A percentile compares a stretch with the other conserved stretches of the same genome.
phyloP scores from a whole-genome alignment of 169 alveolate genomes.

The Miamiensis avidus region DNA sequence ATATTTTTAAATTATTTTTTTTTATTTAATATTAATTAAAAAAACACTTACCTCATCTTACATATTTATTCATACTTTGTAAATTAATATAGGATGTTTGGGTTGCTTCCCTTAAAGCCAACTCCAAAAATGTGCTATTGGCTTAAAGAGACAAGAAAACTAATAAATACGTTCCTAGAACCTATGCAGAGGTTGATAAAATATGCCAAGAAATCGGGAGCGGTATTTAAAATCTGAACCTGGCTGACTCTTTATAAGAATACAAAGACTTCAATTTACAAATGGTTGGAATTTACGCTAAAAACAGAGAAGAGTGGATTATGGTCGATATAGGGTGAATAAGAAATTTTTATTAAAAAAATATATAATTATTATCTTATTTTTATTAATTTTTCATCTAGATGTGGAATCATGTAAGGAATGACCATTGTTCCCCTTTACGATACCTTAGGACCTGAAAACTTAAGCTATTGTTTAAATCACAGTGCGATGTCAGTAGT shows the following conservation, averaged over 20 bases:
- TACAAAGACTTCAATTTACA: constrained; percentile 15
- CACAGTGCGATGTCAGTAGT: constrained; percentile 58
- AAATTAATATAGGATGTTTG: constrained; percentile 34
- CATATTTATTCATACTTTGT: too few species aligned
- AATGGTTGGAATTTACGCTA: constrained; percentile 38
- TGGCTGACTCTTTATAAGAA: not conserved
- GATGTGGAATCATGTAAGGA: not conserved
- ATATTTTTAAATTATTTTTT: too few species aligned
- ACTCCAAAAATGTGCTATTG: not conserved
- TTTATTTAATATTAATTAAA: not conserved
- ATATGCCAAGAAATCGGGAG: constrained; percentile 15
- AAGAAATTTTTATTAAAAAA: too few species aligned
- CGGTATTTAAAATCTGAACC: constrained; percentile 3
- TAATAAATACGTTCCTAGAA: constrained; percentile 15
- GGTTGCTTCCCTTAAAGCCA: not conserved
- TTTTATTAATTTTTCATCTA: not conserved
- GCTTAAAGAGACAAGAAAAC: constrained; percentile 1
- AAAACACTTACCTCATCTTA: too few species aligned
- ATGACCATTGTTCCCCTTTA: constrained; percentile 45
- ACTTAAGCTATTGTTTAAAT: constrained; percentile 60
- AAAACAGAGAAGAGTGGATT: constrained; percentile 46
- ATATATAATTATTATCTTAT: too few species aligned
- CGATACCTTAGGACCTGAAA: constrained; percentile 63
- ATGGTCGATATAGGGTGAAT: constrained; percentile 39
- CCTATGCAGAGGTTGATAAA: constrained; percentile 5